Conservation (phyloP, 225 moss, liverwort and hornwort genomes). For the Marchantia polymorpha region DNA sequence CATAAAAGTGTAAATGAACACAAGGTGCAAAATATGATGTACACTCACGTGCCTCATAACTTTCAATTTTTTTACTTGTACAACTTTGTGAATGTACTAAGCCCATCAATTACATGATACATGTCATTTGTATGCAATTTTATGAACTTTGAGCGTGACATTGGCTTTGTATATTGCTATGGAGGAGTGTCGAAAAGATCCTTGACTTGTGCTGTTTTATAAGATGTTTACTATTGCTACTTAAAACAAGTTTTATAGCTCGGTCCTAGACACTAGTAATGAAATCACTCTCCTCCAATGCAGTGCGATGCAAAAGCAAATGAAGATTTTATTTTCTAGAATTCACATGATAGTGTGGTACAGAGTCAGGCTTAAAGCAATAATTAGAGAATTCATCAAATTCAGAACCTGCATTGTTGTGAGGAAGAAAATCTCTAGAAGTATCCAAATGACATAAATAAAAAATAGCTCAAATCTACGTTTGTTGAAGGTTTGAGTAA, state of each 20-base stretch:
- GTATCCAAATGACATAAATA: no score
- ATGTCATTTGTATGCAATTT: constrained; percentile 2
- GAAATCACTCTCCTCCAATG: constrained; percentile 98
- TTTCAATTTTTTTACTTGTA: neutral
- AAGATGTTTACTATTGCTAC: constrained; percentile 88
- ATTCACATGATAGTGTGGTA: neutral
- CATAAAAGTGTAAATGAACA: no score
- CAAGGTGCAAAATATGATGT: no score
- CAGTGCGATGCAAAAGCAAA: constrained; percentile 47
- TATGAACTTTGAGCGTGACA: constrained; percentile 5
- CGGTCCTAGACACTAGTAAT: constrained; percentile 95
- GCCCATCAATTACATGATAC: neutral
- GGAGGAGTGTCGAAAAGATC: constrained; percentile 63
- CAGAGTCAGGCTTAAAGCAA: no score
- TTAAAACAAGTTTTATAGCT: constrained; percentile 89
- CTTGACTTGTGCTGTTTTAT: constrained; percentile 66
- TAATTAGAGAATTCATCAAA: no score
- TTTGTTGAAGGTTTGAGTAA: no score
- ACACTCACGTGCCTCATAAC: no score
- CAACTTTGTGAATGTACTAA: neutral
- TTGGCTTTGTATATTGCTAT: constrained; percentile 25
- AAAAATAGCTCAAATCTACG: no score
- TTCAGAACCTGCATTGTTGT: no score
- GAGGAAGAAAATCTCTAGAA: no score
- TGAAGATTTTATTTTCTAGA: neutral